Evolutionary conservation across 208 protist genomes (phyloP), one percentile per base, ranked within the genome.

Genomic region (Herpetomonas muscarum): DNA sequence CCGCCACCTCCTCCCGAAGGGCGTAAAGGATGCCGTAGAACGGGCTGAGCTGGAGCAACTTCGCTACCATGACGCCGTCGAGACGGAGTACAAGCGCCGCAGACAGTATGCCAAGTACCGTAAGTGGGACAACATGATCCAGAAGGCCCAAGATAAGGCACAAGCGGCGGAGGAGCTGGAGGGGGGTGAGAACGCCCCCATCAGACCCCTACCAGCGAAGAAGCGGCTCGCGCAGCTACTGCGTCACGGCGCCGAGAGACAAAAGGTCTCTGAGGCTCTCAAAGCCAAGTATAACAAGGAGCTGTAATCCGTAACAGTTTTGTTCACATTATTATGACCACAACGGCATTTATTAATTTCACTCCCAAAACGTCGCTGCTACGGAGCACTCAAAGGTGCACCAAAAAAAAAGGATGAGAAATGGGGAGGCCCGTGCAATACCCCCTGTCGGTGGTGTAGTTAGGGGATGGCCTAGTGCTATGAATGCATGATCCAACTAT

Each of bases 111-210:
- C 70, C 13, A 60, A 66, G 51, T 93, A 92, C 68, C 80, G 82
- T 26, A 91, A 81, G 67, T 94, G 87, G 87, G 84, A 92, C 52
- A 47, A 56, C 24, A 71, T 94, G 56, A 66, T 94, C 25, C 59
- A 69, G 1, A 80, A 77, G 47, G 84, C 84, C 1, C 78, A 90
- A 61, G 28, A 60, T n/a, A 89, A 79, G 67, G 59, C 64, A 21
- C 53, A 61, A 17, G 19, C 45, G 49, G 46, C 13, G 39, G 15
- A 54, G 28, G 26, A 46, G 44, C 22, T n/a, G 30, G 45, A 58
- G 17, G 63, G 55, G 53, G 34, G 34, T 39, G 34, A 39, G 13
- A 39, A 13, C 9, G 34, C 9, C 34, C 34, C 9, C 34, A 19
- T 26, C 10, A 6, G 22, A 49, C 34, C 34, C 13, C 13, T 39